A percentile compares a stretch with the other conserved stretches of the same genome.
phyloP scores from a whole-genome alignment of 768 basidiomycete species.

The Hemileccinum impolitum region DNA sequence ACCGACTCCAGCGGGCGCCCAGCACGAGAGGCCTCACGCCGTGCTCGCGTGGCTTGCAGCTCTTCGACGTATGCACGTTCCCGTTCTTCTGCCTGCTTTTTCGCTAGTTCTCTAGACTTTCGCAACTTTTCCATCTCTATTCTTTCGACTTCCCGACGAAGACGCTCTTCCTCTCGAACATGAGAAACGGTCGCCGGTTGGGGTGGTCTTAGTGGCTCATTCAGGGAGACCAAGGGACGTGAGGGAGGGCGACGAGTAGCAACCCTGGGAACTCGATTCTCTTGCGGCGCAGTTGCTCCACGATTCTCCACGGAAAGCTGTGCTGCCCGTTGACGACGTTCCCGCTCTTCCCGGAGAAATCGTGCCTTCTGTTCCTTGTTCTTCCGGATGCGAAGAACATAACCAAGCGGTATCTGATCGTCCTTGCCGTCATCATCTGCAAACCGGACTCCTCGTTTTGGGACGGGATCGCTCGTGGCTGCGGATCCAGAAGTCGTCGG shows the following conservation, averaged over 20 bases:
- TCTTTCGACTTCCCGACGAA: conserved; percentile 46
- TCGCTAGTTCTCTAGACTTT: conserved; percentile 34
- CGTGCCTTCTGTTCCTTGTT: conserved; percentile 69
- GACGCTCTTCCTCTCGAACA: conserved; percentile 41
- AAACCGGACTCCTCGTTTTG: conserved; percentile 58
- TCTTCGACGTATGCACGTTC: conserved; percentile 56
- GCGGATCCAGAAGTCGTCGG: conserved; percentile 10
- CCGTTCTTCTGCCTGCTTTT: conserved; percentile 45
- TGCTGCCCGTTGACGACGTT: conserved; percentile 43
- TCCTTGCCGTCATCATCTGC: conserved; percentile 61
- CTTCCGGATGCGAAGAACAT: conserved; percentile 69
- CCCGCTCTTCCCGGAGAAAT: conserved; percentile 59
- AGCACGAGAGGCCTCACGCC: conserved; percentile 57
- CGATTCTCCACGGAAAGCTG: conserved; percentile 31
- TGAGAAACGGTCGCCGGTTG: conserved; percentile 5
- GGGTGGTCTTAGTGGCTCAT: conserved; percentile 7
- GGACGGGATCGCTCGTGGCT: conserved; percentile 9
- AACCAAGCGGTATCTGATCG: conserved; percentile 63
- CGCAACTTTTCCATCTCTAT: conserved; percentile 50
- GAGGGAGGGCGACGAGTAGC: conserved; percentile 14
- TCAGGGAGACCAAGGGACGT: conserved; percentile 15
- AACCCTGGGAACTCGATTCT: conserved; percentile 14
- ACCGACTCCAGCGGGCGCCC: conserved; percentile 34
- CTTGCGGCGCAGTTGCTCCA: conserved; percentile 14
- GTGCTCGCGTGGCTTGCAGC: conserved; percentile 54